Base-by-base conservation (phyloP, 371 early-diverging fungal species). In the Mucor circinelloides region DNA sequence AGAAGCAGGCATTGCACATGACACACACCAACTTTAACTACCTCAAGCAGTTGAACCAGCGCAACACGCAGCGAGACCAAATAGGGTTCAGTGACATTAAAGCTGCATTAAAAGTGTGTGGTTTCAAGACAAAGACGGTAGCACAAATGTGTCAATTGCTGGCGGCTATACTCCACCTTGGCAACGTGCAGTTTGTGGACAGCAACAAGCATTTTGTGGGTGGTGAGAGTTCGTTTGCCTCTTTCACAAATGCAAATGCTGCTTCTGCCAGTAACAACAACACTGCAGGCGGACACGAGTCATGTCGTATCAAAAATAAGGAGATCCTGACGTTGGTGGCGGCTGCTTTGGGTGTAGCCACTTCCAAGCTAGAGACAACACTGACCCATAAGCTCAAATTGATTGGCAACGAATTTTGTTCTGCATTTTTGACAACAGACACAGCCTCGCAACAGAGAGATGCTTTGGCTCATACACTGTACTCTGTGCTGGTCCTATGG, bases 81-180 rank as follows among this genome's bases (percentile, higher is more conserved):
- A 65, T 77, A 17, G 66, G 62, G 2, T 80, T 79, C 48, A 75
- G 78, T 34, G 87, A 90, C 34, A 73, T 94, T 17, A 85, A 89
- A 30, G 85, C 85, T 28, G 87, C 90, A 4, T 75, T 97, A 31
- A 86, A 89, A 50, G 75, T 85, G 17, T 81, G 92, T 66, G 96
- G 97, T 0, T 76, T 97, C 73, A 90, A 88, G 42, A 68, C 86
- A 30, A 86, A 88, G 50, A 82, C 86, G 31, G 90, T 94, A 65
- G 87, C 86, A 10, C 84, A 88, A 27, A 80, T 91, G 54, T 89
- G 87, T 71, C 89, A 87, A 44, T 60, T 92, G 17, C 70, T 94
- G 21, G 90, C 91, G 1, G 91, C 89, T 2, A 91, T 94, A n/a
- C 68, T 94, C 13, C 93, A 93, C 55, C 68, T 94, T 15, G 93